Evolutionary conservation across 495 filamentous ascomycete genomes (phyloP).

Genomic region (Astrothelium macrocarpum): DNA sequence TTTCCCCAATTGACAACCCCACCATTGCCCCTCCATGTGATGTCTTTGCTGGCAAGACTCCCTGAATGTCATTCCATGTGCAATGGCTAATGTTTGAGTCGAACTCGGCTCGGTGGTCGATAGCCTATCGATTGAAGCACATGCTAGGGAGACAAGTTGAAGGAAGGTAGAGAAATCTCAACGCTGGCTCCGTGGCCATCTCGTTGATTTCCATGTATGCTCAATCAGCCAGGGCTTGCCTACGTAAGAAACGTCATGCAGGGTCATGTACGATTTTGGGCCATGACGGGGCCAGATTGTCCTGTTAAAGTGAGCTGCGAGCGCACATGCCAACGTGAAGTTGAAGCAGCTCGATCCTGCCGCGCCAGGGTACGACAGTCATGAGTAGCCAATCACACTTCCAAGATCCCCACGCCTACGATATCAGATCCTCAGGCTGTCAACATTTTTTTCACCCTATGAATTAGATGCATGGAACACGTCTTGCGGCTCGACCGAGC

Average conservation of each 20-base stretch:
- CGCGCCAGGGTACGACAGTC: background rate
- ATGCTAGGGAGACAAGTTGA: background rate
- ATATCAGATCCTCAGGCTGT: background rate
- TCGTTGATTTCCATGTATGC: no score
- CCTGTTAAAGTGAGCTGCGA: background rate
- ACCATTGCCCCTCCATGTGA: constrained; percentile 2
- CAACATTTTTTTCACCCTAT: background rate
- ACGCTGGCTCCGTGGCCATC: no score
- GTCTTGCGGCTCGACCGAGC: background rate
- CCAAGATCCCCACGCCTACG: background rate
- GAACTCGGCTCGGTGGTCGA: background rate
- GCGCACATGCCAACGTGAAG: background rate
- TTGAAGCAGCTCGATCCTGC: background rate
- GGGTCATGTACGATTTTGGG: background rate
- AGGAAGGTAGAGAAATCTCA: background rate
- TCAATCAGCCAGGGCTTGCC: no score
- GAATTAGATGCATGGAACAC: background rate
- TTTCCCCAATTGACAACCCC: background rate
- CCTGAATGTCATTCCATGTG: background rate
- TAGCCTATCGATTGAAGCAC: constrained; percentile 4
- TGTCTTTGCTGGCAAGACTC: background rate
- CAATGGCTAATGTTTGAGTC: background rate
- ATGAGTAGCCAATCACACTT: background rate
- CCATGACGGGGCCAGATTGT: background rate
- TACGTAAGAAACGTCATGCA: background rate